phyloP scores from a whole-genome alignment of 345 rosid genomes.

The Pugionium dolabratum region DNA sequence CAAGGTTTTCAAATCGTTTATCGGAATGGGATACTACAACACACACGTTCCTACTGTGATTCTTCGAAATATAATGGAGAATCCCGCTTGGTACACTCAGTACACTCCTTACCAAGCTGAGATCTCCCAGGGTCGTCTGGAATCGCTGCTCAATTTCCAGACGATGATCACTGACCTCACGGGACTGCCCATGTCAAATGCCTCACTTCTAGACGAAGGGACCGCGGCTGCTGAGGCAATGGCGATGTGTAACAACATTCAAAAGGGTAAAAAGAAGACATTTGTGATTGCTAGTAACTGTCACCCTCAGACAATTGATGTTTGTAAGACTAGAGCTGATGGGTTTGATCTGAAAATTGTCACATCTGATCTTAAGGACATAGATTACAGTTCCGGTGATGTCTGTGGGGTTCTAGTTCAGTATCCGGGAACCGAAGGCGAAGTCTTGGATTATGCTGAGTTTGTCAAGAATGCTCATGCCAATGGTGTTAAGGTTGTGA shows the following conservation, averaged over 20 bases:
- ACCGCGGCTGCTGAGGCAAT: slow-evolving; percentile 99
- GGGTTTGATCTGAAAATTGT: slow-evolving; percentile 82
- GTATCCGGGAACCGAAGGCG: slow-evolving; percentile 91
- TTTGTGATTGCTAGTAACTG: slow-evolving; percentile 81
- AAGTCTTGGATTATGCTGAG: slow-evolving; percentile 75
- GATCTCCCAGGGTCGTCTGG: slow-evolving; percentile 92
- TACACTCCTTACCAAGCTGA: slow-evolving; percentile 99
- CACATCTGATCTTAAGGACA: slow-evolving; percentile 62
- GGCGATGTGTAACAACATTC: slow-evolving; percentile 96
- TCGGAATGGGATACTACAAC: slow-evolving; percentile 95
- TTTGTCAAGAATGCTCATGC: slow-evolving; percentile 81
- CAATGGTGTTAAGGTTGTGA: slow-evolving; percentile 84
- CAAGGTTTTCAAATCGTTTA: slow-evolving; percentile 79
- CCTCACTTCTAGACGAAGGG: slow-evolving; percentile 93
- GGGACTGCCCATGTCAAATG: slow-evolving; percentile 92
- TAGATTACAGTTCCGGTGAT: slow-evolving; percentile 69
- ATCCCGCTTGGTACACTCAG: slow-evolving; percentile 98
- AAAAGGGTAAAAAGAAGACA: slow-evolving; percentile 90
- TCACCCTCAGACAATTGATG: slow-evolving; percentile 93
- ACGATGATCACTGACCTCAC: slow-evolving; percentile 89
- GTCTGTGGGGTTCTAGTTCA: slow-evolving; percentile 92
- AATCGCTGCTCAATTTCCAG: slow-evolving; percentile 87
- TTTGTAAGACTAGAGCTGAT: slow-evolving; percentile 86
- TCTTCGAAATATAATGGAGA: slow-evolving; percentile 91
- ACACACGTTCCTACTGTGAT: slow-evolving; percentile 90